phyloP scores from a whole-genome alignment of 305 asterid genomes.

The Fraxinus sp. region DNA sequence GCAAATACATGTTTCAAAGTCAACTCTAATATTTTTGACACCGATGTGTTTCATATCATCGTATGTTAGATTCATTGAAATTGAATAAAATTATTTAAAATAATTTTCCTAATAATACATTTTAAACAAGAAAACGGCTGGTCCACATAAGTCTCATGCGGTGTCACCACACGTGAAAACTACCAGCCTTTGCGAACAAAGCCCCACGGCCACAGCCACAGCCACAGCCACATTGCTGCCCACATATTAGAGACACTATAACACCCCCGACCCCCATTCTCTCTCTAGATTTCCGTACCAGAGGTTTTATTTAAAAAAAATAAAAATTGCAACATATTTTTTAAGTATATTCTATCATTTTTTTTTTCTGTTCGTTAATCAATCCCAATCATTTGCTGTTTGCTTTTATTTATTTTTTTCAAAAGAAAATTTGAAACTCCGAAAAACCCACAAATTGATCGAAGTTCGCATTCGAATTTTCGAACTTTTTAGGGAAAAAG shows the following conservation, averaged over 20 bases:
- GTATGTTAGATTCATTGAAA: neutral
- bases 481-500: neutral
- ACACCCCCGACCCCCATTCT: neutral
- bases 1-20: neutral
- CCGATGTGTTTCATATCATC: neutral
- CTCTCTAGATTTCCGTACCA: neutral
- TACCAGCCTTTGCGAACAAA: neutral
- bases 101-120: neutral
- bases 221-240: neutral
- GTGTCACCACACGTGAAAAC: constrained; percentile 4
- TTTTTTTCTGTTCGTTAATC: neutral
- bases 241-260: neutral
- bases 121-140: neutral
- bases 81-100: neutral
- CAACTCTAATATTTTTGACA: neutral
- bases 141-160: neutral
- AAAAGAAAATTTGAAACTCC: neutral
- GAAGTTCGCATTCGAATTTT: neutral
- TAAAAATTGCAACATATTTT: neutral
- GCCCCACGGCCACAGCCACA: neutral
- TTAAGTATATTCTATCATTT: neutral
- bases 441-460: neutral
- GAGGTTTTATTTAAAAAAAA: neutral
- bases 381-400: neutral
- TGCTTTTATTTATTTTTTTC: neutral